Base-by-base conservation (phyloP, 352 stramenopile species). In the Pythium phragmitis region DNA sequence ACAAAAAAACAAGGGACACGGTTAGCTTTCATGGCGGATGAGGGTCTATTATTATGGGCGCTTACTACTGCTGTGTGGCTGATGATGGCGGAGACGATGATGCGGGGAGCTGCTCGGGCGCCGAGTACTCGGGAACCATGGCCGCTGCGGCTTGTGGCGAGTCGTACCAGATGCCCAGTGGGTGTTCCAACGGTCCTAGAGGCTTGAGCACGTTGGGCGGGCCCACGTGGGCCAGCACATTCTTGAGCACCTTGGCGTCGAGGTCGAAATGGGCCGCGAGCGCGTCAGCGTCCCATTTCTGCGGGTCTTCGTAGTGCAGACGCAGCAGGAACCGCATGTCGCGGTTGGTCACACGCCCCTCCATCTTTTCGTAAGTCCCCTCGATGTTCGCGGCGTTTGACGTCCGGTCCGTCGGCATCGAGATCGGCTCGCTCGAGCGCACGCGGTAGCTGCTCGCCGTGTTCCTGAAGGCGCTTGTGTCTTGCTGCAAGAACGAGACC, bases 381-480 rank as follows among this genome's bases (percentile, higher is more conserved):
- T 69, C 67, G 3, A 75, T 73, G 41, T 75, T 86, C 4, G 74
- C 72, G 8, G 76, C 73, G 43, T 77, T 87, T 2, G 72, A 73
- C 12, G 55, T 91, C 53, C 79, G 82, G 59, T 91, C 79, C 7
- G 50, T 77, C 0, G 82, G 82, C 42, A 89, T 70, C 16, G 70
- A 47, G 11, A 83, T 58, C 2, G 77, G 79, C 39, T 73, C 65
- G 19, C 60, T 58, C 7, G 82, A 87, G 11, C 71, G 67, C 30
- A 52, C 61, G 2, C 82, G 82, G 55, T 91, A 80, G 67, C 80
- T 84, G 56, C 82, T 88, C 47, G 82, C 82, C 8, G 82, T 91
- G 41, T 78, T 68, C 21, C 75, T 57, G 49, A 89, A 91, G 49
- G 72, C 79, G 39, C 72, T 63, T 26, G 56, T 76, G 56, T 70